Evolutionary conservation across 352 stramenopile genomes (phyloP), one percentile per base, ranked within the genome.

Genomic region (Hyaloperonospora brassicae): DNA sequence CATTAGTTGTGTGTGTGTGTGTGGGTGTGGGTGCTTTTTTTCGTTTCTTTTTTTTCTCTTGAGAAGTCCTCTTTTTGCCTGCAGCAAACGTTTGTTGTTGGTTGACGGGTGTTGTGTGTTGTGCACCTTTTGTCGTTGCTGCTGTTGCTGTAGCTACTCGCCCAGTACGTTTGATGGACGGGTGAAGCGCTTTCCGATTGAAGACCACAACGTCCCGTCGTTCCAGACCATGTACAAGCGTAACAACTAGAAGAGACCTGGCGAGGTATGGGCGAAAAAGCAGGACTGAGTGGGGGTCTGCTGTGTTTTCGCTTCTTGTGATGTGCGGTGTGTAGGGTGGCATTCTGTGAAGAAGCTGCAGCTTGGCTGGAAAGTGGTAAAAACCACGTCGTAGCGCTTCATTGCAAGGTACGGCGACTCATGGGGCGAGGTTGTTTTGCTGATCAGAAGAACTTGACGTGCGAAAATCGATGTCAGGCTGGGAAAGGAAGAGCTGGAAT

Each of bases 401-500:
- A 89, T 50, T 89, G 79, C 75, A 89, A 89, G 73, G 73, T 80
- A 57, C 17, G 17, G 17, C 17, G 6, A 9, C 6, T 1, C 22
- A 12, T 13, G 2, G 17, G 14, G 5, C 3, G 34, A 22, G 10
- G 43, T 13, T 45, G 34, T 22, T 44, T 27, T 22, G 30, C 36
- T 23, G 36, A 5, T 22, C 10, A 31, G 5, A 5, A 9, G 22
- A 14, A 38, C 14, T 39, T 39, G 8, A 39, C 8, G 13, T 13
- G 8, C 34, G 8, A 39, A 39, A 39, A 13, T 8, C 13, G 34
- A 39, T 34, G 8, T 9, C 38, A 83, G 73, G 79, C 79, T 17
- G 79, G 79, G 31, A 89, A 89, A 51, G 79, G 79, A 22, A 61
- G 79, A 45, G 79, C 76, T 21, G 79, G 79, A 1, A 89, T 89